Percentiles rank a stretch among this genome's conserved stretches.
These are phyloP conservation scores for Starmerella apis DNA, from an alignment of 805 yeast species.

Conservation along the genomic window DNA sequence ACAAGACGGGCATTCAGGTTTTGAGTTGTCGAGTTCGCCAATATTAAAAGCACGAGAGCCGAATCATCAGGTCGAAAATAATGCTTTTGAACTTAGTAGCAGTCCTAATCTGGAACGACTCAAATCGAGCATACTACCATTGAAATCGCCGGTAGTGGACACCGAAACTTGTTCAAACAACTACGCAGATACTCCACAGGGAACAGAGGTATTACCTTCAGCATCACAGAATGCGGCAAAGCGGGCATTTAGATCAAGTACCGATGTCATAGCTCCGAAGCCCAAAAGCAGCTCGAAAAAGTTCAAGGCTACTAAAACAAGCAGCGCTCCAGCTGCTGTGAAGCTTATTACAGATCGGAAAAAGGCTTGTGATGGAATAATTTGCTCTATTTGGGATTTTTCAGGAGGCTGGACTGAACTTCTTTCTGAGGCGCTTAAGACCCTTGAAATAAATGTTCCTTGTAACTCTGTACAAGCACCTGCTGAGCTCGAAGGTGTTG, in stretches of 20 bases:
- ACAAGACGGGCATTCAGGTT: neutral
- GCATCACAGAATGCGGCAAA: neutral
- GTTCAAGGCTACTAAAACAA: neutral
- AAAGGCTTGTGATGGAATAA: constrained; percentile 4
- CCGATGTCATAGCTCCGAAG: neutral
- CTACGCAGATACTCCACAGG: too few species aligned
- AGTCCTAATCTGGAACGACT: neutral
- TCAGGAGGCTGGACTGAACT: neutral
- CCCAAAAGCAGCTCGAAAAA: neutral
- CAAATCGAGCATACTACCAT: too few species aligned
- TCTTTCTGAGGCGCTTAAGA: neutral
- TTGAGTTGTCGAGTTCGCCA: neutral
- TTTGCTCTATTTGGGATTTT: neutral
- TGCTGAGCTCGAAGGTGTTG: constrained; percentile 6
- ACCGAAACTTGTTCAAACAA: too few species aligned
- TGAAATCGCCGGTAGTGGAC: too few species aligned
- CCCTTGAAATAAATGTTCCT: neutral
- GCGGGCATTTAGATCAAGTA: neutral
- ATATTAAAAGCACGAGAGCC: neutral
- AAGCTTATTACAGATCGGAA: constrained; percentile 9
- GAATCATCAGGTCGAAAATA: neutral
- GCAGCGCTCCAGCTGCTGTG: constrained; percentile 1
- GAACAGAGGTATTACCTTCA: too few species aligned
- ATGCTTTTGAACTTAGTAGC: neutral
- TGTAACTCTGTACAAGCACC: neutral